phyloP scores from a whole-genome alignment of 495 filamentous ascomycete species.

The Xylaria intraflava region DNA sequence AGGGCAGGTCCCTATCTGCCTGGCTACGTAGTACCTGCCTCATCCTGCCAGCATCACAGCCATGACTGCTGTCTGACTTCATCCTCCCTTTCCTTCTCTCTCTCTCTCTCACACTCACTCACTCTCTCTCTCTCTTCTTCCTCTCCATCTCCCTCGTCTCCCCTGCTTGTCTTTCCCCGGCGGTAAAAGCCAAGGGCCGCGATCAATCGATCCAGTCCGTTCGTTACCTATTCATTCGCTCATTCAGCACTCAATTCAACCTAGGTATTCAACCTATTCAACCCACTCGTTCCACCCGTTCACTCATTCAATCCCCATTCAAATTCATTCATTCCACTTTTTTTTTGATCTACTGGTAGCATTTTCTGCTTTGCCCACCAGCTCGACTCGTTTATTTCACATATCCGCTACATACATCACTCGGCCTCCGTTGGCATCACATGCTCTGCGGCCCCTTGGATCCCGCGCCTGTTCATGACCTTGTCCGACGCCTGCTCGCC shows the following conservation, averaged over 20 bases:
- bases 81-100: slow-evolving; percentile 8
- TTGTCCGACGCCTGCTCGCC: too few species aligned
- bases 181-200: not conserved
- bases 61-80: slow-evolving; percentile 8
- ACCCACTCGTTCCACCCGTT: not conserved
- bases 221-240: slow-evolving; percentile 2
- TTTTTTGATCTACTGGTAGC: not conserved
- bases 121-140: slow-evolving; percentile 3
- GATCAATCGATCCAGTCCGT: not conserved
- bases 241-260: slow-evolving; percentile 5
- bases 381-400: not conserved
- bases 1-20: too few species aligned
- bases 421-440: too few species aligned
- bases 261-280: slow-evolving; percentile 7
- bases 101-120: not conserved
- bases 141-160: not conserved
- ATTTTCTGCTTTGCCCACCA: not conserved
- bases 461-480: too few species aligned
- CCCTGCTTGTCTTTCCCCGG: not conserved
- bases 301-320: slow-evolving; percentile 2
- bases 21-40: too few species aligned
- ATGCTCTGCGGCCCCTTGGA: too few species aligned
- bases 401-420: too few species aligned
- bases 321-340: not conserved
- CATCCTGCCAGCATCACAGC: too few species aligned